Evolutionary conservation across 176 grass and related monocot species (phyloP).

Genomic region (Raddia distichophylla): DNA sequence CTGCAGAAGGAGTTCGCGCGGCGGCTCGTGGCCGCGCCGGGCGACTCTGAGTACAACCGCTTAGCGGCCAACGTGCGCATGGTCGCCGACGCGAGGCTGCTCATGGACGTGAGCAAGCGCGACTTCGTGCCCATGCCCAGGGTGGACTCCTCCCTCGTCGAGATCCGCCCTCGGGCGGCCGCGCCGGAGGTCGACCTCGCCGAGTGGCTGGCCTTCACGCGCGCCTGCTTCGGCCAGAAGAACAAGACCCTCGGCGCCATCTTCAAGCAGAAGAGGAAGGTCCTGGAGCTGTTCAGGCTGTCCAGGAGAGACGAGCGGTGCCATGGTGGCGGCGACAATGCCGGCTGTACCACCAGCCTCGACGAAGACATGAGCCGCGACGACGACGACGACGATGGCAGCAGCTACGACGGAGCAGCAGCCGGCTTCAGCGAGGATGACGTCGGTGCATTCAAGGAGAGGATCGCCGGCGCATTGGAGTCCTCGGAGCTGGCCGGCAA

Average conservation of each 20-base stretch:
- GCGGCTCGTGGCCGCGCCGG: constrained; percentile 58
- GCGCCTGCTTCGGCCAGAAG: constrained; percentile 78
- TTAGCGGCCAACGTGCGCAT: constrained; percentile 71
- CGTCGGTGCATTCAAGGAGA: constrained; percentile 56
- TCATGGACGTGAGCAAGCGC: too few relatives aligned
- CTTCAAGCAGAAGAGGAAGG: constrained; percentile 91
- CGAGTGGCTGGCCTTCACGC: constrained; percentile 87
- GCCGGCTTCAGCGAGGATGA: constrained; percentile 37
- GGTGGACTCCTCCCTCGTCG: constrained; percentile 86
- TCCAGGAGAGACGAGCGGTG: constrained; percentile 25
- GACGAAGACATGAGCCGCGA: neutral
- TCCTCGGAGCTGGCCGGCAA: constrained; percentile 43
- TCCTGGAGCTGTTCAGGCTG: constrained; percentile 50
- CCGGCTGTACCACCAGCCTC: neutral
- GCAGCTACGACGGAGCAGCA: constrained; percentile 8
- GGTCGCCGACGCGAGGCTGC: constrained; percentile 42
- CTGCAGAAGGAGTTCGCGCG: constrained; percentile 90
- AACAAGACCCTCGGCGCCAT: constrained; percentile 91
- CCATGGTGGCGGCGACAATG: neutral
- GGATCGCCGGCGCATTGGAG: constrained; percentile 56
- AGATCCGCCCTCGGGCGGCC: constrained; percentile 47
- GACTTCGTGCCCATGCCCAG: too few relatives aligned
- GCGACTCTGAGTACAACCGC: constrained; percentile 86
- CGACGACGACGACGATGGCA: neutral
- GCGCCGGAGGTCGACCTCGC: constrained; percentile 39